Conservation (phyloP, 176 grass and related monocot genomes). For the Musa itinerans region DNA sequence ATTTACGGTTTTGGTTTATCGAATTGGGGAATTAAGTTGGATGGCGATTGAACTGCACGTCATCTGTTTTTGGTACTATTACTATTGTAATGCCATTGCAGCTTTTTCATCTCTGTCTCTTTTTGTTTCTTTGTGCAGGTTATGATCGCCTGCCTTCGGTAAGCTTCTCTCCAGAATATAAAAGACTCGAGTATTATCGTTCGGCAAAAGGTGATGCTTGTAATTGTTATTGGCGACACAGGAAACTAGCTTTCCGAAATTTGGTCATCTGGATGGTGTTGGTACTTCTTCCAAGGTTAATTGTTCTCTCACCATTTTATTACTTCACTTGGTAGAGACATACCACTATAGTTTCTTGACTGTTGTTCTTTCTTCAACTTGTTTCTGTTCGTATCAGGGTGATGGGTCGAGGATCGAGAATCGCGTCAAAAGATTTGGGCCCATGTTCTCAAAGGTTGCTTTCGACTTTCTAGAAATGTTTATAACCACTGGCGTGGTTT, state of each 20-base stretch:
- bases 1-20: background rate
- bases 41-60: too few relatives aligned
- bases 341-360: background rate
- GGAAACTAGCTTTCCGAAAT: conserved; percentile 27
- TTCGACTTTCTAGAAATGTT: background rate
- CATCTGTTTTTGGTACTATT: too few relatives aligned
- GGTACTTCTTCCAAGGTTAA: background rate
- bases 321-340: background rate
- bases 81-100: background rate
- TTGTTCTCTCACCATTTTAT: conserved; percentile 15
- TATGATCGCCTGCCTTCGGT: conserved; percentile 8
- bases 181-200: background rate
- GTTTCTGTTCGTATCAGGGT: background rate
- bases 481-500: background rate
- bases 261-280: conserved; percentile 20
- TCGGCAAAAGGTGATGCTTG: background rate
- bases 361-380: background rate
- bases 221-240: conserved; percentile 6
- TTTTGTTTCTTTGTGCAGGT: conserved; percentile 1
- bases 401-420: background rate
- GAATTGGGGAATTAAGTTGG: background rate
- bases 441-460: conserved; percentile 4
- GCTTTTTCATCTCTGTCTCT: background rate
- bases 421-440: background rate
- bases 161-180: background rate